phyloP scores from a whole-genome alignment of 306 rosid genomes.

The Rosa multiflora region DNA sequence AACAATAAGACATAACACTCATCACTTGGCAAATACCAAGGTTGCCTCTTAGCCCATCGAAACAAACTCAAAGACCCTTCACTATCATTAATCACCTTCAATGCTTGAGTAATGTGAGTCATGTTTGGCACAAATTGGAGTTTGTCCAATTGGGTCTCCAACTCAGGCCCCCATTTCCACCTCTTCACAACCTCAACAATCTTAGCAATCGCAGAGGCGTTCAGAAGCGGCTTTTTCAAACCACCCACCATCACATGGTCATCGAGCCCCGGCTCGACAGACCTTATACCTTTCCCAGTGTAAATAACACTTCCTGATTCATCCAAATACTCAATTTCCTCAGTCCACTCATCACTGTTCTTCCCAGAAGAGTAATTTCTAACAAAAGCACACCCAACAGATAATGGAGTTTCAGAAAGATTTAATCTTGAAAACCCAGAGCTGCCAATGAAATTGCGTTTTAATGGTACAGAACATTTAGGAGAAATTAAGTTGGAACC shows the following conservation, averaged over 20 bases:
- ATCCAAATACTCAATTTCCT: constrained; percentile 86
- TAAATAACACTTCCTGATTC: constrained; percentile 79
- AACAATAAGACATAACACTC: constrained; percentile 70
- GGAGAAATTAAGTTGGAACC: constrained; percentile 23
- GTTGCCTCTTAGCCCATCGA: constrained; percentile 88
- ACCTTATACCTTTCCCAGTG: constrained; percentile 76
- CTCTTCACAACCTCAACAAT: constrained; percentile 83
- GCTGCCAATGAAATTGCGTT: constrained; percentile 18
- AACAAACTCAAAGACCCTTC: constrained; percentile 78
- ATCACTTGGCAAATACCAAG: constrained; percentile 74
- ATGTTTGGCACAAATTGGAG: constrained; percentile 83
- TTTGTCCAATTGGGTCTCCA: constrained; percentile 86
- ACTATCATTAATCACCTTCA: constrained; percentile 60
- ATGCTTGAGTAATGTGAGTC: constrained; percentile 65
- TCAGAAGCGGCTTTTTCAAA: constrained; percentile 67
- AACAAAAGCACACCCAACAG: constrained; percentile 9
- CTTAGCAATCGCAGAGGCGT: constrained; percentile 79
- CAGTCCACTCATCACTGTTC: constrained; percentile 56
- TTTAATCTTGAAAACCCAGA: constrained; percentile 22
- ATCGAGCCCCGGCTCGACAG: constrained; percentile 83
- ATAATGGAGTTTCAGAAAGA: constrained; percentile 14
- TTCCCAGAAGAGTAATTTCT: constrained; percentile 51
- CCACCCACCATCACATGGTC: constrained; percentile 93
- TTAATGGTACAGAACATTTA: not conserved
- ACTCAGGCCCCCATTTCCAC: constrained; percentile 99